phyloP scores from a whole-genome alignment of 2,329 filamentous ascomycete species.

The Raffaelea ambrosiae region DNA sequence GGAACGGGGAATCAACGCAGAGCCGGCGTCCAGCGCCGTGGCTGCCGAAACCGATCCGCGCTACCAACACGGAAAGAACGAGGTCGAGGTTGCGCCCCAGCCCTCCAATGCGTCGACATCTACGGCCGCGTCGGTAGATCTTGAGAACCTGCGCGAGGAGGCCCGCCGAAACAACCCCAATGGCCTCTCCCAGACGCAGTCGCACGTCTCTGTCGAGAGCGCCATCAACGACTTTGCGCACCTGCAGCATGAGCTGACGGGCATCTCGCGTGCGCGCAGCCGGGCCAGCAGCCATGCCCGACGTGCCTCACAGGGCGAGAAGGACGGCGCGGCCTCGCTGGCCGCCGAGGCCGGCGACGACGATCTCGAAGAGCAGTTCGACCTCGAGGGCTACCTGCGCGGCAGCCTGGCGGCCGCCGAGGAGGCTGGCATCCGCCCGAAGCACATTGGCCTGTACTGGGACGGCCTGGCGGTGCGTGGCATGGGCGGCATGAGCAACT shows the following conservation, averaged over 20 bases:
- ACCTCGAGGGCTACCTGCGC: constrained; percentile 66
- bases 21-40: background rate
- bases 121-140: constrained; percentile 17
- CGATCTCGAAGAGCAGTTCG: constrained; percentile 53
- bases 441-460: constrained; percentile 75
- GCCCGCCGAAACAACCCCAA: constrained; percentile 38
- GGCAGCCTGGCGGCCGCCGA: constrained; percentile 63
- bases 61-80: constrained; percentile 10
- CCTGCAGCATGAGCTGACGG: constrained; percentile 53
- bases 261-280: constrained; percentile 39
- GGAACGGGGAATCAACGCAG: constrained; percentile 10
- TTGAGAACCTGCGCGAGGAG: constrained; percentile 31
- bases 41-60: constrained; percentile 1
- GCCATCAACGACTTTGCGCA: constrained; percentile 65
- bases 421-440: constrained; percentile 70
- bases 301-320: constrained; percentile 46
- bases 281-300: constrained; percentile 29
- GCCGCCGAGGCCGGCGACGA: constrained; percentile 22
- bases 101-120: constrained; percentile 13
- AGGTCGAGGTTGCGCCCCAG: constrained; percentile 11
- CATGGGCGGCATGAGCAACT: constrained; percentile 65
- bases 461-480: constrained; percentile 68
- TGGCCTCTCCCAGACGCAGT: constrained; percentile 30
- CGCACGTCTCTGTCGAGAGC: constrained; percentile 54
- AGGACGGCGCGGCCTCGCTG: constrained; percentile 23